phyloP scores from a whole-genome alignment of 2,329 filamentous ascomycete genomes.

The Aspergillus versicolor region DNA sequence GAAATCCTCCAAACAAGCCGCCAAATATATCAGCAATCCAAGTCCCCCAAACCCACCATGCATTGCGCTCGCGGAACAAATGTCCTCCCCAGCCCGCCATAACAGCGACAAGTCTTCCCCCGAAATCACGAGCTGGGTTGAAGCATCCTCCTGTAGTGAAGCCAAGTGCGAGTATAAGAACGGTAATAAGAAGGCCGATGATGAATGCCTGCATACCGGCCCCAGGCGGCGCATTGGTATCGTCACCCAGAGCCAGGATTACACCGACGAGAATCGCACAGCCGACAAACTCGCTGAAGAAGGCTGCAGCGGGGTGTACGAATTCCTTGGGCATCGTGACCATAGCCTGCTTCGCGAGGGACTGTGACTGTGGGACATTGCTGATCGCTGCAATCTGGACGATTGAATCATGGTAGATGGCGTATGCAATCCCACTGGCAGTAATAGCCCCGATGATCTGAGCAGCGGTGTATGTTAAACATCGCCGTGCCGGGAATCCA shows the following conservation, averaged over 20 bases:
- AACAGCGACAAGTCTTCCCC: conserved; percentile 31
- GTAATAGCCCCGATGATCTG: conserved; percentile 38
- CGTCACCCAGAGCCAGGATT: conserved; percentile 42
- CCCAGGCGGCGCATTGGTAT: conserved; percentile 45
- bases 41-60: conserved; percentile 39
- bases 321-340: conserved; percentile 27
- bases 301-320: conserved; percentile 29
- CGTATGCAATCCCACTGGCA: conserved; percentile 34
- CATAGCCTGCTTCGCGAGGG: conserved; percentile 24
- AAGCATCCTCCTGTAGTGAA: conserved; percentile 40
- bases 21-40: conserved; percentile 37
- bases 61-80: conserved; percentile 24
- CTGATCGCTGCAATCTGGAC: conserved; percentile 16
- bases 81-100: conserved; percentile 34
- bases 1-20: conserved; percentile 28
- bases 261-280: conserved; percentile 32
- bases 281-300: conserved; percentile 40
- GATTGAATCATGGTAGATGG: conserved; percentile 38
- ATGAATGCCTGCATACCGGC: conserved; percentile 42
- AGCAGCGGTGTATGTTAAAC: conserved; percentile 29
- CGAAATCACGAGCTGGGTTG: conserved; percentile 39
- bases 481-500: conserved; percentile 33
- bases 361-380: conserved; percentile 19
- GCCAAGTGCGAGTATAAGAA: conserved; percentile 22
- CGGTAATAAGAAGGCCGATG: conserved; percentile 16